Evolutionary conservation across 148 eudicot species (phyloP).

Genomic region (Oxyria digyna): DNA sequence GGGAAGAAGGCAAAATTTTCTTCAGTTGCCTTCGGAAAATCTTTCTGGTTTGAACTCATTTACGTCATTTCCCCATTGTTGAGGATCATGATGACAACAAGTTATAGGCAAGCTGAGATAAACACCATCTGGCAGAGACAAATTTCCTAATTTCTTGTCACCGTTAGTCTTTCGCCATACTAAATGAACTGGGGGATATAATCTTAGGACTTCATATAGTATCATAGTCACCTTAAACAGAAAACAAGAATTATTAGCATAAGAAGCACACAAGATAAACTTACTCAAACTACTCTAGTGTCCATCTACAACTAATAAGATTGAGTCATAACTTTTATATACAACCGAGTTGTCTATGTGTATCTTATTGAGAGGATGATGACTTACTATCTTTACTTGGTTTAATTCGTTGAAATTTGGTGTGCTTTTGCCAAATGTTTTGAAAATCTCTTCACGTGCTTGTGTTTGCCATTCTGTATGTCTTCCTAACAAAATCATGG

Average conservation of each 20-base stretch:
- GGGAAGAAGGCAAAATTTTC: slow-evolving; percentile 21
- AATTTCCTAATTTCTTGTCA: slow-evolving; percentile 18
- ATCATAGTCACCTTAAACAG: slow-evolving; percentile 27
- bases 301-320: too few relatives aligned
- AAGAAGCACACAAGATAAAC: too few relatives aligned
- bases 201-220: slow-evolving; percentile 23
- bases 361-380: background rate
- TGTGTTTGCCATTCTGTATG: slow-evolving; percentile 24
- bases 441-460: slow-evolving; percentile 25
- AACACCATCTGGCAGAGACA: slow-evolving; percentile 16
- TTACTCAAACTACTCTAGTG: too few relatives aligned
- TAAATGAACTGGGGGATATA: slow-evolving; percentile 22
- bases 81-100: slow-evolving; percentile 15
- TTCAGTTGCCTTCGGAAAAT: slow-evolving; percentile 20
- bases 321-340: too few relatives aligned
- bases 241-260: too few relatives aligned
- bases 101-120: slow-evolving; percentile 21
- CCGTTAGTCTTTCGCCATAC: slow-evolving; percentile 17
- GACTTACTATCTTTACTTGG: slow-evolving; percentile 23
- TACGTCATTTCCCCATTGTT: slow-evolving; percentile 25
- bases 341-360: too few relatives aligned
- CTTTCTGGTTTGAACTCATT: slow-evolving; percentile 22
- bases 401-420: slow-evolving; percentile 21
- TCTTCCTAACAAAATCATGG: slow-evolving; percentile 17
- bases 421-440: slow-evolving; percentile 17